Evolutionary conservation across 2,329 filamentous ascomycete species (phyloP).

Genomic region (Ophiostoma ips): DNA sequence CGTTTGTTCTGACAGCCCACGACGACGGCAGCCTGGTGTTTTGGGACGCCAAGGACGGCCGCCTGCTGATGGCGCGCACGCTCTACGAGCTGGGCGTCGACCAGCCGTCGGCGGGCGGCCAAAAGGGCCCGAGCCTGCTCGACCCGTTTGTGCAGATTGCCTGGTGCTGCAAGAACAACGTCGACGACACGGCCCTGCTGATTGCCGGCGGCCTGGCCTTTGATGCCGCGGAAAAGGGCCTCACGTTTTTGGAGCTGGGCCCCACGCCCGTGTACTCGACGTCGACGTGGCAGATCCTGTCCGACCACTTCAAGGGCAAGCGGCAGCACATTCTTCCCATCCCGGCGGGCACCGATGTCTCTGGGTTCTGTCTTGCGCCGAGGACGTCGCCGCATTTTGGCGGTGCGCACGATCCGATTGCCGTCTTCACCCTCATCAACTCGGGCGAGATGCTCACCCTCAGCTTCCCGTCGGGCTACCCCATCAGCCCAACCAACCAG

Average conservation of each 20-base stretch:
- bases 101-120: slow-evolving; percentile 35
- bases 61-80: slow-evolving; percentile 70
- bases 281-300: slow-evolving; percentile 73
- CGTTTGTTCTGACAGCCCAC: slow-evolving; percentile 73
- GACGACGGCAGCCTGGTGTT: slow-evolving; percentile 87
- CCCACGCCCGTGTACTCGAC: slow-evolving; percentile 82
- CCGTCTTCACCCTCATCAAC: slow-evolving; percentile 61
- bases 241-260: slow-evolving; percentile 85
- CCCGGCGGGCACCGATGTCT: slow-evolving; percentile 61
- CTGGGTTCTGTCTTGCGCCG: slow-evolving; percentile 73
- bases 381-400: slow-evolving; percentile 72
- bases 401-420: slow-evolving; percentile 82
- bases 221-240: slow-evolving; percentile 54
- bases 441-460: slow-evolving; percentile 83
- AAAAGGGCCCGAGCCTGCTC: slow-evolving; percentile 41
- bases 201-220: slow-evolving; percentile 67
- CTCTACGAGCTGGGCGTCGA: slow-evolving; percentile 62
- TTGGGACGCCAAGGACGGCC: slow-evolving; percentile 85
- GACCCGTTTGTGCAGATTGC: slow-evolving; percentile 65
- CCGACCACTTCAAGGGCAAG: slow-evolving; percentile 77
- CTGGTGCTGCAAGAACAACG: slow-evolving; percentile 91
- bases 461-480: slow-evolving; percentile 83
- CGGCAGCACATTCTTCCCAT: slow-evolving; percentile 56
- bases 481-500: slow-evolving; percentile 85
- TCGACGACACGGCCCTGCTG: slow-evolving; percentile 81